Base-by-base conservation (phyloP, 2,329 filamentous ascomycete species). In the Xylariales sp. region DNA sequence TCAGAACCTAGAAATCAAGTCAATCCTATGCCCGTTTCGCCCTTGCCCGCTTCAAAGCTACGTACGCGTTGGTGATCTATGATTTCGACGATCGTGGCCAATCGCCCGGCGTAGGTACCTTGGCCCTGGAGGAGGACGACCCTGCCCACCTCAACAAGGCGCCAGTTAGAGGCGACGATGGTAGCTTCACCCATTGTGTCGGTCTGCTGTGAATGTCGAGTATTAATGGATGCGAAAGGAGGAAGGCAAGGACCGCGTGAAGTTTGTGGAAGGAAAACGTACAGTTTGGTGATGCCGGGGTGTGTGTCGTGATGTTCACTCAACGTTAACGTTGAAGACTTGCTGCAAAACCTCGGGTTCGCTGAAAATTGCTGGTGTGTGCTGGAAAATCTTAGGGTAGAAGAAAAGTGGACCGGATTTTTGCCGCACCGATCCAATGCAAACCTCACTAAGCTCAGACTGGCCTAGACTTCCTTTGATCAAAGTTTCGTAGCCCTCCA, bases 61-160 rank as follows among this genome's bases (percentile, higher is more conserved):
- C 93, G 69, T 95, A 98, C 93, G 76, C 93, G 89, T 83, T 95
- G 96, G 86, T 98, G 91, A 77, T 98, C 93, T 76, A 98, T 93
- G 73, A 98, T 97, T 84, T 98, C 91, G 73, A 95, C 89, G 65
- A 98, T 91, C 63, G 84, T 77, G 63, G 90, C 94, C 62, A 97
- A 82, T 69, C 87, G 87, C 76, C 90, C 90, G 59, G 77, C 75
- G 76, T 74, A 86, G 61, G 84, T 82, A 65, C 89, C 86, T 66
- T 80, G 74, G 63, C 70, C 71, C 71, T 88, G 85, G 76, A 97
- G 84, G 70, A 95, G 82, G 69, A 95, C 85, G 66, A 98, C 83
- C 69, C 93, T 89, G 83, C 93, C 93, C 72, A 96, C 88, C 84
- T 98, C 90, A 70, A 98, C 90, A 73, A 89, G 80, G 79, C 90